These are phyloP conservation scores for Albophoma yamanashiensis DNA, from an alignment of 2,329 filamentous ascomycete species.

Conservation along the genomic window DNA sequence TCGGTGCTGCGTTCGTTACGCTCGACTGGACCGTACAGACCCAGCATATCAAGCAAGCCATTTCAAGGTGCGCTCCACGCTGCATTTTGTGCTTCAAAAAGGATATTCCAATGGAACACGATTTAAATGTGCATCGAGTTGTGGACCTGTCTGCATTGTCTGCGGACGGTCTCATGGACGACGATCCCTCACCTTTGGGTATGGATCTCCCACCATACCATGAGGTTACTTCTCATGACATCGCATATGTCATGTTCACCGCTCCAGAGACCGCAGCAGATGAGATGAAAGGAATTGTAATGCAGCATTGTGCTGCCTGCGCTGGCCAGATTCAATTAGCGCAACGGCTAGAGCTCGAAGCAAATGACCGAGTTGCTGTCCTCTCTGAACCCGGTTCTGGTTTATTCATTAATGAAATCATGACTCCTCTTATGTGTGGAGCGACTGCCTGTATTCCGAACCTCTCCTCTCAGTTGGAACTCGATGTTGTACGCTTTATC, in stretches of 20 bases:
- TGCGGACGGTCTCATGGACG: neutral
- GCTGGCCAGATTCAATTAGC: neutral
- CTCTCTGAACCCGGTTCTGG: neutral
- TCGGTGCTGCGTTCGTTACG: slow-evolving; percentile 18
- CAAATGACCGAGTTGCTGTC: neutral
- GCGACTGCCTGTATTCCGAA: neutral
- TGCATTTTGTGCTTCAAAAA: neutral
- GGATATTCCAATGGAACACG: neutral
- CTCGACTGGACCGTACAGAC: slow-evolving; percentile 20
- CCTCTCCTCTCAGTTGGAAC: neutral
- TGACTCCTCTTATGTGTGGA: neutral
- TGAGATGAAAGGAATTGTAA: slow-evolving; percentile 5
- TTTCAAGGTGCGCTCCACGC: neutral
- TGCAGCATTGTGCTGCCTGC: slow-evolving; percentile 4
- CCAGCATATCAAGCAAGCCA: slow-evolving; percentile 3
- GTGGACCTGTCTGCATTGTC: neutral
- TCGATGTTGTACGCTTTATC: neutral
- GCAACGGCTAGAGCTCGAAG: neutral
- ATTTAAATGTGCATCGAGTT: neutral
- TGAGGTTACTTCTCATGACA: neutral
- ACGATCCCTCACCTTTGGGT: neutral
- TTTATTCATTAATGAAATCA: neutral
- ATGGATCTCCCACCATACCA: neutral
- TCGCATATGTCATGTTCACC: slow-evolving; percentile 7
- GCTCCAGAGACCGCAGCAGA: slow-evolving; percentile 6